Evolutionary conservation across 2,329 filamentous ascomycete species (phyloP).

Genomic region (Dactylonectria macrodidyma): DNA sequence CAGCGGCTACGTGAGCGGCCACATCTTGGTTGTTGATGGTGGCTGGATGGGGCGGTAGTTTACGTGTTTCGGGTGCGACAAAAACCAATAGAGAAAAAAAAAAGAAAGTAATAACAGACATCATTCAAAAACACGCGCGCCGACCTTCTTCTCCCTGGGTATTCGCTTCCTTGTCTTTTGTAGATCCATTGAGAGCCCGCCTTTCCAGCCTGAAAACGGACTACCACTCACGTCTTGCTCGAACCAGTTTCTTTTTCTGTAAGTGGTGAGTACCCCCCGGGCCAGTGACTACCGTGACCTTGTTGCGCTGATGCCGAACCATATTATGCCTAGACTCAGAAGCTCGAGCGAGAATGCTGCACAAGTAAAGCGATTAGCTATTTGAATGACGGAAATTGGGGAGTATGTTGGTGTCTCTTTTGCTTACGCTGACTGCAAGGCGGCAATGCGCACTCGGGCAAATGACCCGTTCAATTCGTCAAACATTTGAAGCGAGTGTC

Average conservation of each 20-base stretch:
- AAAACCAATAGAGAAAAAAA: conserved; percentile 19
- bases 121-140: background rate
- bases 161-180: background rate
- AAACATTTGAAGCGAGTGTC: conserved; percentile 47
- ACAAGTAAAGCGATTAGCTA: background rate
- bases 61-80: conserved; percentile 1
- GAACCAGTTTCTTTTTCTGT: conserved; percentile 43
- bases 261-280: conserved; percentile 37
- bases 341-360: conserved; percentile 32
- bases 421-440: conserved; percentile 64
- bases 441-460: conserved; percentile 63
- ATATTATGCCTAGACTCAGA: conserved; percentile 30
- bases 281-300: conserved; percentile 41
- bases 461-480: conserved; percentile 60
- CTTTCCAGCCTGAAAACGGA: background rate
- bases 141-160: background rate
- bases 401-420: background rate
- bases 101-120: conserved; percentile 11
- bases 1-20: conserved; percentile 87
- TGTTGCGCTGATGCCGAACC: conserved; percentile 41
- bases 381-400: background rate
- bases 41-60: conserved; percentile 89
- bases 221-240: conserved; percentile 36
- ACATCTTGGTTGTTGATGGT: conserved; percentile 87
- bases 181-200: background rate